Conservation (phyloP, 495 filamentous ascomycete genomes). For the Mytilinidion resinicola region DNA sequence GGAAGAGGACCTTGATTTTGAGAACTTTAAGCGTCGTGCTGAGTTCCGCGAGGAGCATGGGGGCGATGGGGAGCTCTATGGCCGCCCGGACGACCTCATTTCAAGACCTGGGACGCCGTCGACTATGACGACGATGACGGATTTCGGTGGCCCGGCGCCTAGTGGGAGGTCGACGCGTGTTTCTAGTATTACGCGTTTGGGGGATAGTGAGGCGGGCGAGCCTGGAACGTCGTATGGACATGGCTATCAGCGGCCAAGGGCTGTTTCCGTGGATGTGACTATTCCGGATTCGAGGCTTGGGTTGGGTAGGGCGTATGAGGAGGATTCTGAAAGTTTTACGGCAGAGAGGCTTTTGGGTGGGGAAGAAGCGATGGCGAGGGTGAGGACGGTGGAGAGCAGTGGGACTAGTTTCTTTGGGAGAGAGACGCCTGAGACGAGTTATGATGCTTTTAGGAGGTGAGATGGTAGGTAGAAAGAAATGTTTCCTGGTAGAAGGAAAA, state of each 20-base stretch:
- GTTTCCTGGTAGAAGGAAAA: too few relatives aligned
- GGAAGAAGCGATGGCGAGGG: too few relatives aligned
- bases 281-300: neutral
- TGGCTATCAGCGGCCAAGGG: slow-evolving; percentile 4
- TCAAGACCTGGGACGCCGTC: slow-evolving; percentile 6
- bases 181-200: slow-evolving; percentile 6
- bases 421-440: too few relatives aligned
- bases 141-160: neutral
- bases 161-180: neutral
- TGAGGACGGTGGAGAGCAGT: too few relatives aligned
- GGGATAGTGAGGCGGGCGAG: neutral
- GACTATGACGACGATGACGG: slow-evolving; percentile 7
- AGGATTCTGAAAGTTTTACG: too few relatives aligned
- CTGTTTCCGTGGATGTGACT: slow-evolving; percentile 7
- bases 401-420: too few relatives aligned
- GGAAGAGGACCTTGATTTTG: slow-evolving; percentile 19
- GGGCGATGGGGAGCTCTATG: slow-evolving; percentile 21
- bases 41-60: slow-evolving; percentile 19
- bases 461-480: too few relatives aligned
- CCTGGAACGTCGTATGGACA: neutral
- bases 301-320: too few relatives aligned
- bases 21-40: slow-evolving; percentile 18
- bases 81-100: slow-evolving; percentile 15
- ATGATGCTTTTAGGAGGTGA: too few relatives aligned
- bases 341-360: too few relatives aligned